phyloP scores from a whole-genome alignment of 139 green algal genomes.

The Micromonas commoda region DNA sequence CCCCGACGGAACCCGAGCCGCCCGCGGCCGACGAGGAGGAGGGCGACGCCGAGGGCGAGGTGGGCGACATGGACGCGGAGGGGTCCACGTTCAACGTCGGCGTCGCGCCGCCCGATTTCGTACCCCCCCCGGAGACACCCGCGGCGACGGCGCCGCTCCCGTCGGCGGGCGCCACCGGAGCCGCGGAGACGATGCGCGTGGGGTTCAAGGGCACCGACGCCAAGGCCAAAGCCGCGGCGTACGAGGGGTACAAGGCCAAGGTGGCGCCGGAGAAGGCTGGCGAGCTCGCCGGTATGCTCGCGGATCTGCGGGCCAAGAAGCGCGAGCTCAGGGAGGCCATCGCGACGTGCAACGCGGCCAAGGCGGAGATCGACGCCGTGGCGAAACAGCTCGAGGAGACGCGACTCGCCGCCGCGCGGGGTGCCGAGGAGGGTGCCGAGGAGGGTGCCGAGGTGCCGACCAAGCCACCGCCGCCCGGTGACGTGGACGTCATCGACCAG shows the following conservation, averaged over 20 bases:
- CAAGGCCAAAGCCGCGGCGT: slow-evolving; percentile 17
- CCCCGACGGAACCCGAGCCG: neutral
- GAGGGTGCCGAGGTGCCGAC: too few species aligned
- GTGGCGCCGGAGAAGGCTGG: neutral
- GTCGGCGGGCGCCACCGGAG: neutral
- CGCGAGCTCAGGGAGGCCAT: neutral
- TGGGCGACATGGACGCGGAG: slow-evolving; percentile 2
- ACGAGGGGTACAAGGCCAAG: slow-evolving; percentile 25
- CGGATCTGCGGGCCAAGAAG: neutral
- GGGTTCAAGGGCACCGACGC: neutral
- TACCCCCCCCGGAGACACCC: neutral
- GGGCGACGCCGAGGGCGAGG: neutral
- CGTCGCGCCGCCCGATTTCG: neutral
- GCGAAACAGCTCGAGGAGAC: neutral
- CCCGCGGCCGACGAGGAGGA: neutral
- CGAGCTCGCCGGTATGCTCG: neutral
- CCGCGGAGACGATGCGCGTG: neutral
- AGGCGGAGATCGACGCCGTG: slow-evolving; percentile 52
- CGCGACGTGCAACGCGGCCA: slow-evolving; percentile 43
- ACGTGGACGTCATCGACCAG: slow-evolving; percentile 24
- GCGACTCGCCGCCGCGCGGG: neutral
- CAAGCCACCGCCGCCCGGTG: neutral
- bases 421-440: too few species aligned
- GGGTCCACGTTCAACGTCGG: neutral
- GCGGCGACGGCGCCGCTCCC: neutral